Percentiles rank a stretch among this genome's conserved stretches.
Evolutionary conservation across 2,329 filamentous ascomycete species (phyloP).

Genomic region (Sporothrix brunneoviolacea): DNA sequence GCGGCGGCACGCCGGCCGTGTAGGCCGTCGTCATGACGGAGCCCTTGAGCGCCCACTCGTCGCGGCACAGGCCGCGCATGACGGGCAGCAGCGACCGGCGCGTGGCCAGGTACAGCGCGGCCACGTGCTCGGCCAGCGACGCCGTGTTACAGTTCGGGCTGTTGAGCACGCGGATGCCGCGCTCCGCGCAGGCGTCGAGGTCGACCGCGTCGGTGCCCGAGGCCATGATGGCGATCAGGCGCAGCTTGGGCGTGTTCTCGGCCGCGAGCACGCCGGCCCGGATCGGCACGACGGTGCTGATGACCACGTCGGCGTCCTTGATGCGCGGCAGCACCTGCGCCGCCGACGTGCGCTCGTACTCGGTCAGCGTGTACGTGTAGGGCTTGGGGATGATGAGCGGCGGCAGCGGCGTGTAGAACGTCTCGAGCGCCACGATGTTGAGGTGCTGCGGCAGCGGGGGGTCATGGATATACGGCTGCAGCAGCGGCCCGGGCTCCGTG

Average conservation of each 20-base stretch:
- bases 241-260: constrained; percentile 24
- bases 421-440: constrained; percentile 30
- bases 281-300: constrained; percentile 29
- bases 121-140: constrained; percentile 24
- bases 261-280: constrained; percentile 19
- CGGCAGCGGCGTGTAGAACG: constrained; percentile 27
- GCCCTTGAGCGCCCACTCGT: constrained; percentile 20
- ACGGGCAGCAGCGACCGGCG: constrained; percentile 30
- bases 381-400: constrained; percentile 19
- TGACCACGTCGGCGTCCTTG: constrained; percentile 30
- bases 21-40: constrained; percentile 17
- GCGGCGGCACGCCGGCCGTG: constrained; percentile 15
- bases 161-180: constrained; percentile 27
- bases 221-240: constrained; percentile 23
- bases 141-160: constrained; percentile 25
- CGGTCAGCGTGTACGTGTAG: constrained; percentile 26
- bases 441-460: constrained; percentile 21
- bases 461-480: background rate
- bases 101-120: constrained; percentile 22
- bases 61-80: constrained; percentile 22
- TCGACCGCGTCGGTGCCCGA: constrained; percentile 26
- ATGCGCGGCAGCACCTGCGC: constrained; percentile 27
- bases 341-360: constrained; percentile 23
- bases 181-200: constrained; percentile 18
- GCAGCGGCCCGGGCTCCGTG: background rate